Evolutionary conservation across 768 basidiomycete species (phyloP), one percentile per base, ranked within the genome.

Genomic region (Lactarius hatsudake): DNA sequence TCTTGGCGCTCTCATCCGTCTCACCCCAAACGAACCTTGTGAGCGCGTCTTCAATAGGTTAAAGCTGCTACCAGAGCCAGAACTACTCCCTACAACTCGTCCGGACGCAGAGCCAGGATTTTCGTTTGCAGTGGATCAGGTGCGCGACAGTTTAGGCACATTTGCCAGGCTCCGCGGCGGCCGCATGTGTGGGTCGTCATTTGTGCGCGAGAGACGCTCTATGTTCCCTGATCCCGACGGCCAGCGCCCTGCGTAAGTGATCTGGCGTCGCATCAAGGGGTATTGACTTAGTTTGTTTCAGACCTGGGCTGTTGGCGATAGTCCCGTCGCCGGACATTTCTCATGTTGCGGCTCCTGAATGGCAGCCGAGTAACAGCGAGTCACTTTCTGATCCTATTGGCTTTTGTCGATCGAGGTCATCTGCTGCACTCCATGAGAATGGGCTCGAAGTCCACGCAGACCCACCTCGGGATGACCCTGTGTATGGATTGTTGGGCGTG

Each of bases 101-200:
- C 83, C 86, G 0, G 87, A 91, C 26, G 79, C 79, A 13, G 78
- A 80, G 48, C 83, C 84, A 68, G 81, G 83, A 43, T 92, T 91
- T 90, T 87, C 88, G 74, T 83, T 86, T 40, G 95, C 94, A 2
- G 87, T 97, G 62, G 84, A 87, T 53, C 81, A 87, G 62, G 88
- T 96, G 43, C 88, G 89, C 64, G 94, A 97, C 77, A 94, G 96
- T 75, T 84, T 99, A 62, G 79, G 81, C 45, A 90, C 88, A 1
- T 98, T 96, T 76, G 79, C 88, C 2, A 86, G 88, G 63, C 79
- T 96, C 57, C 91, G 94, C 61, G 96, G 96, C 43, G 96, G 88
- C 20, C 88, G 96, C 65, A 77, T 94, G 56, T 86, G 92, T 43
- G 88, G 90, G 3, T 94, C 93, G 2, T 90, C 89, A 4, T 91